A percentile compares a stretch with the other conserved stretches of the same genome.
Evolutionary conservation across 805 yeast genomes (phyloP).

Genomic region (Geotrichum ghanense): DNA sequence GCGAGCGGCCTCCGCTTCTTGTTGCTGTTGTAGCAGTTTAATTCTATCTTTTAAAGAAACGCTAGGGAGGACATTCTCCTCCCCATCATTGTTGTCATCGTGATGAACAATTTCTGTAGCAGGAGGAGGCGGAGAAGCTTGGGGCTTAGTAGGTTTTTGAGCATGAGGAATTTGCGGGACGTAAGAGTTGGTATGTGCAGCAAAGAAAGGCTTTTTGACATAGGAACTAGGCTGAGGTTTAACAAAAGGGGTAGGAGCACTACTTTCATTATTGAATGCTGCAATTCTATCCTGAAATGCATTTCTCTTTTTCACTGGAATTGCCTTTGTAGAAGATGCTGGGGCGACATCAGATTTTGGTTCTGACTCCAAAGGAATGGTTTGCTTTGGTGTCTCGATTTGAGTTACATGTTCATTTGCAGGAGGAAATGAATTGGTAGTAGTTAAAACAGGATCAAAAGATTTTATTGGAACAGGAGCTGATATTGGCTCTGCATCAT

Average conservation of each 20-base stretch:
- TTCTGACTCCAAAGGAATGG: not conserved
- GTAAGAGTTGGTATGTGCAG: conserved; percentile 49
- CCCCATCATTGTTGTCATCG: conserved; percentile 15
- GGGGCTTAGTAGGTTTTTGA: conserved; percentile 8
- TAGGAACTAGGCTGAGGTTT: conserved; percentile 34
- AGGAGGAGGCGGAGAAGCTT: conserved; percentile 18
- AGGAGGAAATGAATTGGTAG: too few species aligned
- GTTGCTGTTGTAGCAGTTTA: conserved; percentile 69
- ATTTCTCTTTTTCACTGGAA: not conserved
- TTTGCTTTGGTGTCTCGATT: not conserved
- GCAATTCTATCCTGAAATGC: conserved; percentile 38
- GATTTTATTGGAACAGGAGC: not conserved
- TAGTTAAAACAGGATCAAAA: not conserved
- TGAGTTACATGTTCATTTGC: too few species aligned
- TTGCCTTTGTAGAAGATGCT: not conserved
- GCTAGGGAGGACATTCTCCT: conserved; percentile 53
- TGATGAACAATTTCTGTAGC: conserved; percentile 14
- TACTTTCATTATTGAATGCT: conserved; percentile 35
- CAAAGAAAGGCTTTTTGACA: conserved; percentile 44
- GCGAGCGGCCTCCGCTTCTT: conserved; percentile 65
- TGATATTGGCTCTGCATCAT: not conserved
- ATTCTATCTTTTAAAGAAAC: conserved; percentile 80
- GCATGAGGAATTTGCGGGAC: conserved; percentile 32
- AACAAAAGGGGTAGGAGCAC: conserved; percentile 31
- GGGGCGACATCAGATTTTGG: not conserved